These are phyloP conservation scores for Monosporascus sp. DNA, from an alignment of 2,329 filamentous ascomycete genomes.

Conservation along the genomic window DNA sequence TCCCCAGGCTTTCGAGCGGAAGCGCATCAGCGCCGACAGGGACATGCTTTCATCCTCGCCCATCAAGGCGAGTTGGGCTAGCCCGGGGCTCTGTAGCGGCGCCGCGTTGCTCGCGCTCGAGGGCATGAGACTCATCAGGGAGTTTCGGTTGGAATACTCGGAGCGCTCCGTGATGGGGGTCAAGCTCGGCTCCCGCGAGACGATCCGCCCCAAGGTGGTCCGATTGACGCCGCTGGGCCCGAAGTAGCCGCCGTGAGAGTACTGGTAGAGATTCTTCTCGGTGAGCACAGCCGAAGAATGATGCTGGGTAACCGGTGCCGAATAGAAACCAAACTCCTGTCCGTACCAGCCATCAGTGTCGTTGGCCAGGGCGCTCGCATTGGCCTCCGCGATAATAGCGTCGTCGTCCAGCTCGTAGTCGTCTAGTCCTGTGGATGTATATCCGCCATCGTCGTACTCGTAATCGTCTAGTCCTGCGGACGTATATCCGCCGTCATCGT, in stretches of 20 bases:
- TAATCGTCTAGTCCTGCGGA: constrained; percentile 25
- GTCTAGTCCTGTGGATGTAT: constrained; percentile 37
- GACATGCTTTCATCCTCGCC: constrained; percentile 67
- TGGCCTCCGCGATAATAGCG: constrained; percentile 88
- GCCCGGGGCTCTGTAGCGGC: constrained; percentile 61
- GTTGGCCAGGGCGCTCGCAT: constrained; percentile 86
- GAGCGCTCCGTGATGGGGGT: constrained; percentile 95
- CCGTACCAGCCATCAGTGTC: constrained; percentile 95
- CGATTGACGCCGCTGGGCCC: constrained; percentile 67
- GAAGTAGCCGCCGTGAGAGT: constrained; percentile 83
- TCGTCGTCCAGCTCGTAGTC: constrained; percentile 75
- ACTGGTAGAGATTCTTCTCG: constrained; percentile 45
- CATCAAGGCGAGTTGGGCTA: constrained; percentile 71
- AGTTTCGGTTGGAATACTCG: constrained; percentile 94
- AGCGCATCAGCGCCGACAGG: constrained; percentile 63
- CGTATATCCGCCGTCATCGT: constrained; percentile 51
- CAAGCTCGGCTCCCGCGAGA: constrained; percentile 80
- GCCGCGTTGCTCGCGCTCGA: constrained; percentile 41
- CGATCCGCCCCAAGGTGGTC: constrained; percentile 66
- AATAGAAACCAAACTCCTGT: constrained; percentile 95
- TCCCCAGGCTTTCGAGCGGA: constrained; percentile 74
- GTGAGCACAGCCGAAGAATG: constrained; percentile 19
- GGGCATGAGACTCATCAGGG: constrained; percentile 69
- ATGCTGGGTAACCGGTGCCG: constrained; percentile 42
- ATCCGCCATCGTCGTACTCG: constrained; percentile 56